A percentile compares a stretch with the other conserved stretches of the same genome.
Evolutionary conservation across 768 basidiomycete genomes (phyloP).

Genomic region (Sistotremastrum niveocremeum): DNA sequence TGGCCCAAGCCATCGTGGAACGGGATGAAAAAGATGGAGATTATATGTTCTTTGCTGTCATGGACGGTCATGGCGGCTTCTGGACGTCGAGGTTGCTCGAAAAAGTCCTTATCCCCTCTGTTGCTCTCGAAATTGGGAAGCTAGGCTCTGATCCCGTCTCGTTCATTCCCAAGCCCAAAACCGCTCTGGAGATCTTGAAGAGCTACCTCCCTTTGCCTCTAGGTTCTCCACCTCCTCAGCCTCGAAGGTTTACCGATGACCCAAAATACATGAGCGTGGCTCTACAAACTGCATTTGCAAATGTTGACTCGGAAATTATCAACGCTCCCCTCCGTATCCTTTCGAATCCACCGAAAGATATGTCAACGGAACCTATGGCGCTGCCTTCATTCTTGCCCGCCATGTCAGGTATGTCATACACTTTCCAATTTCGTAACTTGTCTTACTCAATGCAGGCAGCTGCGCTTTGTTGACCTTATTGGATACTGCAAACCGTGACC

Average conservation of each 20-base stretch:
- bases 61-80: slow-evolving; percentile 83
- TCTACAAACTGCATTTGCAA: slow-evolving; percentile 63
- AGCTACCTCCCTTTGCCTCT: neutral
- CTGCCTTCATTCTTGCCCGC: slow-evolving; percentile 70
- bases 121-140: slow-evolving; percentile 58
- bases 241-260: slow-evolving; percentile 27
- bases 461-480: slow-evolving; percentile 84
- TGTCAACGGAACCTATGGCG: slow-evolving; percentile 54
- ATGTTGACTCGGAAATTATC: slow-evolving; percentile 76
- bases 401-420: slow-evolving; percentile 42
- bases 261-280: slow-evolving; percentile 46
- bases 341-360: slow-evolving; percentile 45
- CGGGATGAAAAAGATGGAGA: slow-evolving; percentile 59
- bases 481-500: slow-evolving; percentile 66
- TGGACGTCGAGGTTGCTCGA: slow-evolving; percentile 78
- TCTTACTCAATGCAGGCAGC: slow-evolving; percentile 41
- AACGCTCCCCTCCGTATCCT: slow-evolving; percentile 66
- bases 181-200: slow-evolving; percentile 23
- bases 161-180: slow-evolving; percentile 12
- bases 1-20: slow-evolving; percentile 53
- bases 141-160: slow-evolving; percentile 28
- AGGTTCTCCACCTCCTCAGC: slow-evolving; percentile 6
- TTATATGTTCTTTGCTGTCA: slow-evolving; percentile 73
- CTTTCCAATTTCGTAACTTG: neutral
- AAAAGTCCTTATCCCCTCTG: slow-evolving; percentile 70